Base-by-base conservation (phyloP, 108 stramenopile genomes). In the Cyclotella atomus region DNA sequence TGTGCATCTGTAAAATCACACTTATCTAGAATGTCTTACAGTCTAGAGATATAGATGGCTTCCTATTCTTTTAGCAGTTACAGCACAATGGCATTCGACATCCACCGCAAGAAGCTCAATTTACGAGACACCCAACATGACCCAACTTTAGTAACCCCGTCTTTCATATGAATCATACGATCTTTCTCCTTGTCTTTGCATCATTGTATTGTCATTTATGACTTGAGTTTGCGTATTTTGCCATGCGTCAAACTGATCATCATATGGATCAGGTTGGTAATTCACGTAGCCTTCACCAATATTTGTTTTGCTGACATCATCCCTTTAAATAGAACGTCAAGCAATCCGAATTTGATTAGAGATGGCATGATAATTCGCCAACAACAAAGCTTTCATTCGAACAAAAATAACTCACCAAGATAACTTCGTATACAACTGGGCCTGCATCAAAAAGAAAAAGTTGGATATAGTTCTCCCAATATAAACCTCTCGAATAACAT, bases 371-470 rank as follows among this genome's bases (percentile, higher is more conserved):
- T 45, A 49, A 21, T 68, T 6, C 25, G 38, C 27, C 57, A 35
- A 0, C 3, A 23, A 2, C 20, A 20, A 54, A 54, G 2, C 23
- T 2, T 12, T 6, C 16, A 35, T 19, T 21, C 0, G 33, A 60
- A 5, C 27, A 63, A 25, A 68, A 25, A 10, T 47, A 20, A 71
- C 77, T 78, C 65, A 71, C 93, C 94, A 95, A 28, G 84, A 82
- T 6, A 95, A 57, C 66, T 86, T 79, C 9, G 94, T 95, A 60
- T 88, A 92, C 32, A 90, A 56, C 68, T 95, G 89, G 41, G 82
- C 77, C 68, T 92, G 91, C 50, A 92, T 52, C 32, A 95, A 59
- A 69, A 92, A 95, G 60, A 95, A 88, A 35, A 95, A 76, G 35
- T 89, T 90, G 44, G 89, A 86, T 21, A 95, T 75, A 7, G 85